Evolutionary conservation across 2,329 filamentous ascomycete genomes (phyloP), one percentile per base, ranked within the genome.

Genomic region (Coniella vitis): DNA sequence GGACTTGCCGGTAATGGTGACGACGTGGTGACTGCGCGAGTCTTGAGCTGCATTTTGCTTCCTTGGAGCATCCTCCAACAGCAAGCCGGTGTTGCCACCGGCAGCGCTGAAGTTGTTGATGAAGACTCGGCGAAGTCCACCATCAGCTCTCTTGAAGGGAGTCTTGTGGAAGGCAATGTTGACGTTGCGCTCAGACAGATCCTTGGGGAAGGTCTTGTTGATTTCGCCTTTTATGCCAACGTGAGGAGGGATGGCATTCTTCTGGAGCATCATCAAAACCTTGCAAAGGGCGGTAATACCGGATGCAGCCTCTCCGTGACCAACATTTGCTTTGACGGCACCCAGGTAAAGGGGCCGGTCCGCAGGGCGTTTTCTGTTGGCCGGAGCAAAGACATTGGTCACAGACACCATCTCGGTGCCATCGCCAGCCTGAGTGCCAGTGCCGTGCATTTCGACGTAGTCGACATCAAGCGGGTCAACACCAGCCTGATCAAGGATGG

Each of bases 391-490:
- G 7, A 73, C 67, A 42, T 71, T 66, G 3, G 82, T 80, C 42
- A 94, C 85, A 0, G 84, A 89, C 1, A 80, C 73, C 84, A 91
- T 90, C 63, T 95, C 90, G 4, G 81, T 85, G 7, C 81, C 83
- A 60, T 95, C 89, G 53, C 87, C 89, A 29, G 86, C 87, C 64
- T 93, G 87, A 0, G 87, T 95, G 29, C 89, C 89, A 3, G 89
- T 95, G 13, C 87, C 89, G 63, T 95, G 88, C 83, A 93, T 89
- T 66, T 94, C 89, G 8, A 95, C 83, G 60, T 91, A 94, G 64
- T 82, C 82, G 42, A 95, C 76, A 54, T 90, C 85, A 44, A 81
- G 75, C 2, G 87, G 84, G 59, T 90, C 83, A 19, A 93, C 76
- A 51, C 84, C 83, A 37, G 86, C 83, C 38, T 86, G 78, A 41